Evolutionary conservation across 208 protist species (phyloP).

Genomic region (Wallacemonas collosoma): DNA sequence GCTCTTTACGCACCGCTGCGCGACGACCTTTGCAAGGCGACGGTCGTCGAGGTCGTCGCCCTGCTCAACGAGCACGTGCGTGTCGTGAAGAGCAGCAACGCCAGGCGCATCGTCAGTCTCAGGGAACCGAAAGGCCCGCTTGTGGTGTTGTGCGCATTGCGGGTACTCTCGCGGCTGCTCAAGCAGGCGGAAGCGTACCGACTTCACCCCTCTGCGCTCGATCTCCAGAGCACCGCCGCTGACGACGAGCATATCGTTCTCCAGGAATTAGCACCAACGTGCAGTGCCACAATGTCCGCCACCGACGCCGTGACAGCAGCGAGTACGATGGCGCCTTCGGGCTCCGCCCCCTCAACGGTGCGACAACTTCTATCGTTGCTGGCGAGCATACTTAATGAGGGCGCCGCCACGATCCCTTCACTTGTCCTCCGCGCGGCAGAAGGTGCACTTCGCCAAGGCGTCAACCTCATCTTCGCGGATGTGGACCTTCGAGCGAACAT

Average conservation of each 20-base stretch:
- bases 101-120: conserved; percentile 65
- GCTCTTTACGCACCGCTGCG: conserved; percentile 73
- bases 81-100: conserved; percentile 61
- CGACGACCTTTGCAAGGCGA: conserved; percentile 78
- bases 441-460: conserved; percentile 60
- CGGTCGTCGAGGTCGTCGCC: conserved; percentile 60
- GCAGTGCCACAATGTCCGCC: not conserved
- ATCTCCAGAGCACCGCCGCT: conserved; percentile 29
- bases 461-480: conserved; percentile 79
- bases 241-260: conserved; percentile 12
- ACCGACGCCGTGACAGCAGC: not conserved
- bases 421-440: conserved; percentile 50
- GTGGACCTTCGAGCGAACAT: conserved; percentile 56
- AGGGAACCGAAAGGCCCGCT: conserved; percentile 11
- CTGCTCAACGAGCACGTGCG: conserved; percentile 75
- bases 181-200: conserved; percentile 63
- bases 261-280: conserved; percentile 2
- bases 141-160: conserved; percentile 58
- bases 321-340: not conserved
- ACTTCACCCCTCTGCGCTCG: conserved; percentile 70
- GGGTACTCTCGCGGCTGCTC: conserved; percentile 72
- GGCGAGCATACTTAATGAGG: conserved; percentile 76
- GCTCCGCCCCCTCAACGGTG: conserved; percentile 1
- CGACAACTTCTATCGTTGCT: conserved; percentile 55
- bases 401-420: conserved; percentile 48